phyloP scores from a whole-genome alignment of 108 stramenopile species.

The Pseudonitzschia pungens region DNA sequence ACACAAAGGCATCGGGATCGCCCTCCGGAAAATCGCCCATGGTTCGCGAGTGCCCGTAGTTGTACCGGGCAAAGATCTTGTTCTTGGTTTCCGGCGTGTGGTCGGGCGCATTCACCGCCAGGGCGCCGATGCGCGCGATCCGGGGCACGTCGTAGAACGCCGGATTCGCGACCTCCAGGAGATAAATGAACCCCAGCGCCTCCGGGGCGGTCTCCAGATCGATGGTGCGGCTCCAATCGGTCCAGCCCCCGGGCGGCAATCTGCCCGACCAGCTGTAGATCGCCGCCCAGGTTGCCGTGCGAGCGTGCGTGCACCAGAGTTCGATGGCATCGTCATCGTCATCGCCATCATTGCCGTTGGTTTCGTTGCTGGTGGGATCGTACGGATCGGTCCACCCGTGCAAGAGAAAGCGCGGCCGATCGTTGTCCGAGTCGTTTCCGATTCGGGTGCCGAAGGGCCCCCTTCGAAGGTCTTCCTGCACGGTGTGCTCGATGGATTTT shows the following conservation, averaged over 20 bases:
- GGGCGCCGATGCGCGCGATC: background rate
- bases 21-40: background rate
- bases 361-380: background rate
- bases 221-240: background rate
- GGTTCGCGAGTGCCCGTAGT: background rate
- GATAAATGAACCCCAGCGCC: background rate
- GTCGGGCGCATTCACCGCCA: background rate
- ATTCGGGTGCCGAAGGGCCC: background rate
- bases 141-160: background rate
- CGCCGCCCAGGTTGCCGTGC: background rate
- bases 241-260: background rate
- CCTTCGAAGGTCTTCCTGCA: background rate
- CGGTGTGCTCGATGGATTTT: background rate
- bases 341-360: too few species aligned
- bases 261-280: background rate
- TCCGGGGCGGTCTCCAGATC: background rate
- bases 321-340: too few species aligned
- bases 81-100: background rate
- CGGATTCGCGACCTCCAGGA: background rate
- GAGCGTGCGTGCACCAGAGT: background rate
- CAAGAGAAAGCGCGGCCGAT: background rate
- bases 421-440: background rate
- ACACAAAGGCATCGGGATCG: background rate
- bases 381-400: background rate
- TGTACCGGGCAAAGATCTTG: background rate